Base-by-base conservation (phyloP, 116 monocot genomes). In the Phalaenopsis hybrid region DNA sequence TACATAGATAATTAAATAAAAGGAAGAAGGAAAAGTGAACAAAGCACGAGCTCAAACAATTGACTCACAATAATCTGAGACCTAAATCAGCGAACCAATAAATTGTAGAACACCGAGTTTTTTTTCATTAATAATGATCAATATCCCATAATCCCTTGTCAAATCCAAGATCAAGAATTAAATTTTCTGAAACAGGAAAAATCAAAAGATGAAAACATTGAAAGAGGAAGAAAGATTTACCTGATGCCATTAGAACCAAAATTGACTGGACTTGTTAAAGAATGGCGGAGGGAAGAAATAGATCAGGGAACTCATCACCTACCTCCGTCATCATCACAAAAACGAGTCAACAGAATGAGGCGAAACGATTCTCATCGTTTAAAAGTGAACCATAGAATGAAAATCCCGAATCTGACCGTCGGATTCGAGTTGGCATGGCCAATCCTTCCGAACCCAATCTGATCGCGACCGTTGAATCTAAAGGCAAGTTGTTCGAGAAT, bases 391-490 rank as follows among this genome's bases (percentile, higher is more conserved):
- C 13, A n/a, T 25, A 9, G 63, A 63, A n/a, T 8, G 5, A 8
- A 25, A 25, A 63, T 63, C 63, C 63, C 23, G 63, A 63, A 63
- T 63, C 63, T 63, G 63, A 63, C 63, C 63, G 63, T 63, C 63
- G 23, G 63, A 63, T 63, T 21, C 63, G 63, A 21, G n/a, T 23
- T 63, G 63, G 6, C 23, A 63, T 51, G 63, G 21, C 63, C 23
- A 63, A 1, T 6, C 23, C 2, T 7, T 25, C 9, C 21, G 63
- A 63, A 63, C 63, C 7, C 25, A 5, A n/a, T 21, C n/a, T 8
- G 25, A 63, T 63, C 63, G n/a, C 63, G 5, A 63, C 25, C 63
- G 63, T 63, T 25, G 25, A 63, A 63, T 63, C 63, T 63, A 8
- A 6, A 1, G 23, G 21, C 25, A 8, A 25, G 51, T 11, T 51